phyloP scores from a whole-genome alignment of 2,329 filamentous ascomycete genomes.

The Cyphellophora attinorum region DNA sequence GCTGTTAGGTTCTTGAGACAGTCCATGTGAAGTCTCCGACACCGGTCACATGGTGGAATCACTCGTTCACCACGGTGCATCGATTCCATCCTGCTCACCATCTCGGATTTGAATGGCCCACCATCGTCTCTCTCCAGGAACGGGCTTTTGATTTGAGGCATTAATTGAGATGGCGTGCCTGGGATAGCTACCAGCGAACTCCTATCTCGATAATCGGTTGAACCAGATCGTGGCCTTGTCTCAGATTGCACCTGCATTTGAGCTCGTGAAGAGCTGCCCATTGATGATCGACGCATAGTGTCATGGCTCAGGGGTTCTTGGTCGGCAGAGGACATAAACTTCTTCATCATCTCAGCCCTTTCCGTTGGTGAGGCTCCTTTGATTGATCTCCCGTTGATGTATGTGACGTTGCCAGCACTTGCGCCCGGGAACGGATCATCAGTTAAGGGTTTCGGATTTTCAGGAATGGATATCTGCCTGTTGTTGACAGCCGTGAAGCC shows the following conservation, averaged over 20 bases:
- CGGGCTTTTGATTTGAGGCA: conserved; percentile 38
- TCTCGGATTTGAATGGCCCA: conserved; percentile 52
- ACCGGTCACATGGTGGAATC: conserved; percentile 75
- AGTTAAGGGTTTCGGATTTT: conserved; percentile 2
- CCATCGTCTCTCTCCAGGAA: conserved; percentile 45
- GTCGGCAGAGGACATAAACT: conserved; percentile 53
- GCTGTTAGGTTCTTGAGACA: conserved; percentile 81
- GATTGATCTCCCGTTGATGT: conserved; percentile 34
- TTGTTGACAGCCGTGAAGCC: conserved; percentile 53
- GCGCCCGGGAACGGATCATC: conserved; percentile 28
- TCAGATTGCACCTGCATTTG: background rate
- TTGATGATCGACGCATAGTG: conserved; percentile 12
- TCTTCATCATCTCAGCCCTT: conserved; percentile 51
- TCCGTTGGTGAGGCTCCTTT: conserved; percentile 48
- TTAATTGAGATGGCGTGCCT: conserved; percentile 42
- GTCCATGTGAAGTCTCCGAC: conserved; percentile 67
- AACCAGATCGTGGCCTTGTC: conserved; percentile 11
- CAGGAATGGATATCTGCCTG: conserved; percentile 27
- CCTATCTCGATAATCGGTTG: conserved; percentile 7
- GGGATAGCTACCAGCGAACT: conserved; percentile 38
- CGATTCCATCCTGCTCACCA: conserved; percentile 67
- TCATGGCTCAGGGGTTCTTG: conserved; percentile 30
- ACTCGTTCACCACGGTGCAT: conserved; percentile 65
- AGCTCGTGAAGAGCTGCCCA: conserved; percentile 3
- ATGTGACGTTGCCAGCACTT: conserved; percentile 35